These are phyloP conservation scores for Dactylella cylindrospora DNA, from an alignment of 2,329 filamentous ascomycete genomes.

Conservation along the genomic window DNA sequence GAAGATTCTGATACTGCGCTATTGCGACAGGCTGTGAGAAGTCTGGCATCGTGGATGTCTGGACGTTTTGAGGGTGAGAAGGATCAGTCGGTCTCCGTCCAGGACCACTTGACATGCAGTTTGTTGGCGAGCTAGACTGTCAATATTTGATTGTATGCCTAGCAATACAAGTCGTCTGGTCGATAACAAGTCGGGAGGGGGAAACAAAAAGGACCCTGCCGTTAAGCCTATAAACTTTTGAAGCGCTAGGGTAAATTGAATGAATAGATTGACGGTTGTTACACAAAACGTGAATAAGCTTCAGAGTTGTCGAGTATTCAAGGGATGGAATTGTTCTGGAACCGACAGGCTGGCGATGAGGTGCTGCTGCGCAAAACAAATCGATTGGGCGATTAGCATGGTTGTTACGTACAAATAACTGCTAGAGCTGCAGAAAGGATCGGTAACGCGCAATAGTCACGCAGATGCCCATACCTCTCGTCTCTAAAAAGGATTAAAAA, in stretches of 20 bases:
- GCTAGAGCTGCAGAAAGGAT: constrained; percentile 31
- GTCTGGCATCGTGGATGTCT: constrained; percentile 35
- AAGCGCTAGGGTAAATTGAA: constrained; percentile 32
- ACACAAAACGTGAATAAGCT: constrained; percentile 23
- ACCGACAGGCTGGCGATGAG: constrained; percentile 40
- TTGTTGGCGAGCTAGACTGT: constrained; percentile 17
- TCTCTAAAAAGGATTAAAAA: constrained; percentile 14
- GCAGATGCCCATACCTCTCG: constrained; percentile 37
- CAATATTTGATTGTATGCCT: constrained; percentile 35
- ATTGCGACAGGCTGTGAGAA: constrained; percentile 41
- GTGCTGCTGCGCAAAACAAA: constrained; percentile 38
- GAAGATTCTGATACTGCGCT: constrained; percentile 42
- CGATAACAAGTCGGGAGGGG: constrained; percentile 17
- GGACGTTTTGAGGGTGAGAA: constrained; percentile 18
- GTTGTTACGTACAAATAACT: constrained; percentile 44
- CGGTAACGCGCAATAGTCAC: constrained; percentile 5
- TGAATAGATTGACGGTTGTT: constrained; percentile 35
- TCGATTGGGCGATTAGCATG: constrained; percentile 43
- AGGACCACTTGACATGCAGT: constrained; percentile 32
- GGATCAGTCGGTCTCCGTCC: constrained; percentile 23
- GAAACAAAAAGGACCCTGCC: constrained; percentile 28
- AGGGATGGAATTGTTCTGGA: constrained; percentile 39
- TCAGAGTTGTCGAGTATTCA: constrained; percentile 22
- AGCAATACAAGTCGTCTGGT: constrained; percentile 17
- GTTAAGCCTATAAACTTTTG: too few relatives aligned